phyloP scores from a whole-genome alignment of 2,329 filamentous ascomycete species.

The Alternaria arbusti region DNA sequence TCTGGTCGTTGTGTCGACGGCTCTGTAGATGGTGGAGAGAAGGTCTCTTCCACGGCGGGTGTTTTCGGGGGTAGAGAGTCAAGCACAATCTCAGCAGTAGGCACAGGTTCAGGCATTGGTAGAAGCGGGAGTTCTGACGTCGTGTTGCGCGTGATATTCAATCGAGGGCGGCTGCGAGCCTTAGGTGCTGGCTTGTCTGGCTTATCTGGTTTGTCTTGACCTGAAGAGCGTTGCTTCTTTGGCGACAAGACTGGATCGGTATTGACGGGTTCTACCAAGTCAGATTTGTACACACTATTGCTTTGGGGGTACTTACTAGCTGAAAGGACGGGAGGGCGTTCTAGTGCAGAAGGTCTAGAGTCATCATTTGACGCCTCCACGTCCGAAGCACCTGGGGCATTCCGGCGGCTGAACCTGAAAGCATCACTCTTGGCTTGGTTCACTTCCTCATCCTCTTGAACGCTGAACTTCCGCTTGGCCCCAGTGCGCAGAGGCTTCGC shows the following conservation, averaged over 20 bases:
- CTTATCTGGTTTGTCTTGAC: slow-evolving; percentile 34
- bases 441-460: slow-evolving; percentile 58
- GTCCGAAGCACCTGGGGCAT: slow-evolving; percentile 22
- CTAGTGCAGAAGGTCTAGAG: slow-evolving; percentile 24
- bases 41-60: slow-evolving; percentile 46
- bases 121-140: slow-evolving; percentile 28
- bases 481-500: slow-evolving; percentile 52
- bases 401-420: slow-evolving; percentile 56
- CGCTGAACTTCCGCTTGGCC: slow-evolving; percentile 64
- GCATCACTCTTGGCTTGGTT: slow-evolving; percentile 44
- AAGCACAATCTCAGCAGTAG: slow-evolving; percentile 39
- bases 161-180: slow-evolving; percentile 28
- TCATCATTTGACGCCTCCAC: slow-evolving; percentile 24
- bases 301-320: slow-evolving; percentile 47
- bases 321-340: slow-evolving; percentile 49
- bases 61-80: slow-evolving; percentile 50
- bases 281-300: slow-evolving; percentile 19
- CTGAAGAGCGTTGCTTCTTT: slow-evolving; percentile 45
- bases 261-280: slow-evolving; percentile 56
- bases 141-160: slow-evolving; percentile 34
- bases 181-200: slow-evolving; percentile 28
- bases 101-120: slow-evolving; percentile 28
- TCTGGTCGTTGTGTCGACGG: slow-evolving; percentile 48
- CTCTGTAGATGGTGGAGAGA: slow-evolving; percentile 54
- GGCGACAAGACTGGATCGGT: slow-evolving; percentile 53